Base-by-base conservation (phyloP, 306 rosid genomes). In the Betula pendula region DNA sequence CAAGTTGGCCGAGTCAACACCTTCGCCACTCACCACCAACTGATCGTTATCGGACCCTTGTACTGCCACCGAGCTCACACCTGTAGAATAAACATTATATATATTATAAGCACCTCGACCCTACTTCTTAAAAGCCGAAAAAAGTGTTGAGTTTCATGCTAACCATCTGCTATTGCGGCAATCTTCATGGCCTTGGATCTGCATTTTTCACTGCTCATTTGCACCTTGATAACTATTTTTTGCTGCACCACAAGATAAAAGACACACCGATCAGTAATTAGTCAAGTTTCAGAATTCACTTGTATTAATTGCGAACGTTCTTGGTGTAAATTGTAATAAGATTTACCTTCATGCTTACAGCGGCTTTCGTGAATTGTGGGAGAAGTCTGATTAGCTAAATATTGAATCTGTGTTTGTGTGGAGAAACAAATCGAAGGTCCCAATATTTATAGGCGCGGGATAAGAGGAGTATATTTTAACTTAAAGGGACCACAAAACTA, bases 41-140 rank as follows among this genome's bases (percentile, higher is more conserved):
- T 56, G 44, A 74, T 83, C 87, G 43, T 25, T 27, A 3, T 70
- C 76, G 40, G 31, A 49, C 1, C 84, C 89, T 69, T 72, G 69
- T 24, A 88, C 0, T 15, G 76, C 48, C 72, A 85, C 85, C 8
- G 85, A 77, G 77, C 9, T 87, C 75, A 80, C 87, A 16, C 88
- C 78, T 86, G 75, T 29, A 10, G 22, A 66, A 6, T 38, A 3
- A n/a, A n/a, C n/a, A n/a, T n/a, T n/a, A n/a, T n/a, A n/a, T n/a
- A n/a, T n/a, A n/a, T n/a, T n/a, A n/a, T n/a, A n/a, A 9, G 20
- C 0, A 42, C 7, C 5, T 4, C 12, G 5, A 15, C 14, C 12
- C 22, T 13, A n/a, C n/a, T 27, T 3, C 25, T n/a, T n/a, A n/a
- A 53, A 3, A 16, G 6, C 13, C 0, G 11, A 15, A 16, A 4